A percentile compares a stretch with the other conserved stretches of the same genome.
These are phyloP conservation scores for Arthrobotrys megalospora DNA, from an alignment of 2,329 filamentous ascomycete species.

Conservation along the genomic window DNA sequence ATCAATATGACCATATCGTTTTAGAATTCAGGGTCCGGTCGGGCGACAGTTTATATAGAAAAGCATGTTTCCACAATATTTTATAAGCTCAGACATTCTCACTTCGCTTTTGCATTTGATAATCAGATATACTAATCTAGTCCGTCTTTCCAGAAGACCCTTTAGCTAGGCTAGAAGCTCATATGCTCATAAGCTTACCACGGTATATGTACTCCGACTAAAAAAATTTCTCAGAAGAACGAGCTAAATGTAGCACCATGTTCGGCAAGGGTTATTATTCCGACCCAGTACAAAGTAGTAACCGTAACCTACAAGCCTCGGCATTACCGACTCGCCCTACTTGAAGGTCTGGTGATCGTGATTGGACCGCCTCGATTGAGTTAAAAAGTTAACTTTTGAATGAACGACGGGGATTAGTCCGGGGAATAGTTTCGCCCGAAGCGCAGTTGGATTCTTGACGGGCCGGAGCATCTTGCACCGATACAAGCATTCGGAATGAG, in stretches of 20 bases:
- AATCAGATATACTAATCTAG: background rate
- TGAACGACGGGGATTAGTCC: background rate
- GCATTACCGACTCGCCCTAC: background rate
- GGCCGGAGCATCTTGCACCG: constrained; percentile 7
- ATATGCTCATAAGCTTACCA: background rate
- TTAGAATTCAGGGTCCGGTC: too few relatives aligned
- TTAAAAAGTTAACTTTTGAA: too few relatives aligned
- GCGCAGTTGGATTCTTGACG: background rate
- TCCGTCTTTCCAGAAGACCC: background rate
- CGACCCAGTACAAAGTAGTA: too few relatives aligned
- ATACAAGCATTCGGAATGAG: background rate
- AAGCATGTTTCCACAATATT: background rate
- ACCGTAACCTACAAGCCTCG: background rate
- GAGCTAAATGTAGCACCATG: background rate
- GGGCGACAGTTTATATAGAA: too few relatives aligned
- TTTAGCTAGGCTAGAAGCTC: too few relatives aligned
- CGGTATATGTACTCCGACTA: background rate
- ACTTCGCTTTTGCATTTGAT: background rate
- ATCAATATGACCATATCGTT: too few relatives aligned
- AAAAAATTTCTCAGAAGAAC: background rate
- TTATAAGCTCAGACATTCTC: constrained; percentile 9
- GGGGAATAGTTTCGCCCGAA: background rate
- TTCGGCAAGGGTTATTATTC: background rate
- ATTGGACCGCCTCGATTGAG: too few relatives aligned
- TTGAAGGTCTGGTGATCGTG: too few relatives aligned